These are phyloP conservation scores for Apocynum venetum DNA, from an alignment of 257 asterid species.

Conservation along the genomic window DNA sequence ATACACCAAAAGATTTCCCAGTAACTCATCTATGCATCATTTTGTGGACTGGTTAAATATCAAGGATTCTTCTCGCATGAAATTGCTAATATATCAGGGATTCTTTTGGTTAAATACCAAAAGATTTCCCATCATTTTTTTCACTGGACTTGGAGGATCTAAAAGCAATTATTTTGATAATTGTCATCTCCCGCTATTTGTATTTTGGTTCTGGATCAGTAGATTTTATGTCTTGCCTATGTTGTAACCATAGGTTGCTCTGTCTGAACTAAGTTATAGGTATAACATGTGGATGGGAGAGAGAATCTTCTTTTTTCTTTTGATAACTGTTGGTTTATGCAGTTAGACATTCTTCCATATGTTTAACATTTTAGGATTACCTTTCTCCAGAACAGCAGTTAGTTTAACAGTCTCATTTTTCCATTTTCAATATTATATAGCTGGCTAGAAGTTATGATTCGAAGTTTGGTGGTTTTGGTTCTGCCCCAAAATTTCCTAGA, in stretches of 20 bases:
- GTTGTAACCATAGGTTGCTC: neutral
- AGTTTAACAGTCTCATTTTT: neutral
- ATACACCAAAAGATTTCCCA: neutral
- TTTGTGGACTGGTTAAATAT: neutral
- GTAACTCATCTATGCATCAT: neutral
- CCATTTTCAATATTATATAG: slow-evolving; percentile 26
- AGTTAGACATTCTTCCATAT: neutral
- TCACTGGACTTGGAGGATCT: neutral
- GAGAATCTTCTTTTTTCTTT: neutral
- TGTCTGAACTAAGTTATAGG: neutral
- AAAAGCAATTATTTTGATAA: neutral
- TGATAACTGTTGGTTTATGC: neutral
- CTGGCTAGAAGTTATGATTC: slow-evolving; percentile 70
- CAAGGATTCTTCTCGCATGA: neutral
- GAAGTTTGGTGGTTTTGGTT: slow-evolving; percentile 83
- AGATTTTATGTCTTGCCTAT: neutral
- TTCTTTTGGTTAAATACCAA: neutral
- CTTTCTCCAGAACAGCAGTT: neutral
- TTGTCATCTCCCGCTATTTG: neutral
- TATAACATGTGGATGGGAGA: neutral
- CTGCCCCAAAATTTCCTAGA: slow-evolving; percentile 97
- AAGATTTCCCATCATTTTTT: neutral
- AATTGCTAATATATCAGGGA: neutral
- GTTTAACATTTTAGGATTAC: neutral
- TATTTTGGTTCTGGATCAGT: neutral